phyloP scores from a whole-genome alignment of 257 asterid species.

The Euphrasia confusa region DNA sequence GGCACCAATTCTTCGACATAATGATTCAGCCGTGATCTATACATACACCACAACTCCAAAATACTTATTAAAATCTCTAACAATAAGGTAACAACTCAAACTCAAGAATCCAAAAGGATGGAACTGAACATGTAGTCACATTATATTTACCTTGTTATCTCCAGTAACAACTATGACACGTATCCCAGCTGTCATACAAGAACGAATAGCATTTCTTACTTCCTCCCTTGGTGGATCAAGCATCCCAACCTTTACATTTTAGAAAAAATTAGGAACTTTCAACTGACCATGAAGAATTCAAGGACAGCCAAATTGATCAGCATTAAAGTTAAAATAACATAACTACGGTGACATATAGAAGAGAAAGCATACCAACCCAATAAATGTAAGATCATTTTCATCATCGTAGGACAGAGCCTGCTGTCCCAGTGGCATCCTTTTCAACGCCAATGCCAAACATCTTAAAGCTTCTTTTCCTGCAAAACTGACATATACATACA shows the following conservation, averaged over 20 bases:
- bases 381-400: constrained; percentile 91
- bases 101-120: constrained; percentile 13
- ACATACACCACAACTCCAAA: constrained; percentile 25
- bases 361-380: constrained; percentile 99
- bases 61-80: constrained; percentile 3
- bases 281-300: not conserved
- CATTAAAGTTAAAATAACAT: no score
- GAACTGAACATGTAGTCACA: constrained; percentile 10
- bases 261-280: constrained; percentile 11
- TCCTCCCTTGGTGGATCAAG: constrained; percentile 99
- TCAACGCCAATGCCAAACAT: constrained; percentile 91
- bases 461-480: constrained; percentile 95
- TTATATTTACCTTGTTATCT: constrained; percentile 78
- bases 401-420: constrained; percentile 78
- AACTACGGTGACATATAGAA: constrained; percentile 30
- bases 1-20: constrained; percentile 84
- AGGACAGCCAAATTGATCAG: no score
- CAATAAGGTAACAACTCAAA: constrained; percentile 13
- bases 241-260: constrained; percentile 81
- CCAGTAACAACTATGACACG: constrained; percentile 98
- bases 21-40: constrained; percentile 89
- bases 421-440: constrained; percentile 85
- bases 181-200: constrained; percentile 98
- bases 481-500: constrained; percentile 51
- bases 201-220: constrained; percentile 81